A percentile compares a stretch with the other conserved stretches of the same genome.
These are phyloP conservation scores for Bocquillonia castaneifolia DNA, from an alignment of 441 rosid genomes.

Conservation along the genomic window DNA sequence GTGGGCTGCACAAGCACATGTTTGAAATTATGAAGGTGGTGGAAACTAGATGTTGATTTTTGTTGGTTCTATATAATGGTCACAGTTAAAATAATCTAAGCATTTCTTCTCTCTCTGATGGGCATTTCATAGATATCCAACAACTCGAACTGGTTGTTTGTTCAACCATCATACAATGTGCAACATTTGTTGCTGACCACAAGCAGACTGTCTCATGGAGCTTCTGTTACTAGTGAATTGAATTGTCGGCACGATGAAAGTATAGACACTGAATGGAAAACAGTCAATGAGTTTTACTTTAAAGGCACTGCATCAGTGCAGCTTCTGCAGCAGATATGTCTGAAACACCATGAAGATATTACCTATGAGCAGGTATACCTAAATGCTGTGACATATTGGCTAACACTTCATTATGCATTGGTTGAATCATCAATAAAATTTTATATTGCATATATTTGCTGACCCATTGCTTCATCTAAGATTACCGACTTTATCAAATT, in stretches of 20 bases:
- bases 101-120: slow-evolving; percentile 19
- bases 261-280: slow-evolving; percentile 54
- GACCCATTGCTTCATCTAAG: neutral
- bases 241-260: slow-evolving; percentile 33
- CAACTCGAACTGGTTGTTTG: slow-evolving; percentile 52
- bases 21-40: slow-evolving; percentile 61
- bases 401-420: neutral
- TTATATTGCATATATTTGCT: neutral
- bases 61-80: slow-evolving; percentile 8
- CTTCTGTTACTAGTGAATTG: slow-evolving; percentile 28
- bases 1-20: slow-evolving; percentile 80
- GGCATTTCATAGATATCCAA: slow-evolving; percentile 44
- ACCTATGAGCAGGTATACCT: slow-evolving; percentile 67
- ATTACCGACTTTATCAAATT: neutral
- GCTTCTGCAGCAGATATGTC: slow-evolving; percentile 55
- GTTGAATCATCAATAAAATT: neutral
- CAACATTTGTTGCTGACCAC: slow-evolving; percentile 55
- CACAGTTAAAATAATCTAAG: slow-evolving; percentile 9
- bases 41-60: slow-evolving; percentile 18
- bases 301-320: slow-evolving; percentile 79
- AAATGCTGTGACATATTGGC: neutral
- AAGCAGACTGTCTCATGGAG: slow-evolving; percentile 35
- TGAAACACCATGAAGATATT: slow-evolving; percentile 71
- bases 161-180: slow-evolving; percentile 64
- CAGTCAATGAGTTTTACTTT: slow-evolving; percentile 65